Evolutionary conservation across 2,329 filamentous ascomycete genomes (phyloP), one percentile per base, ranked within the genome.

Genomic region (Microascus cirrosus): DNA sequence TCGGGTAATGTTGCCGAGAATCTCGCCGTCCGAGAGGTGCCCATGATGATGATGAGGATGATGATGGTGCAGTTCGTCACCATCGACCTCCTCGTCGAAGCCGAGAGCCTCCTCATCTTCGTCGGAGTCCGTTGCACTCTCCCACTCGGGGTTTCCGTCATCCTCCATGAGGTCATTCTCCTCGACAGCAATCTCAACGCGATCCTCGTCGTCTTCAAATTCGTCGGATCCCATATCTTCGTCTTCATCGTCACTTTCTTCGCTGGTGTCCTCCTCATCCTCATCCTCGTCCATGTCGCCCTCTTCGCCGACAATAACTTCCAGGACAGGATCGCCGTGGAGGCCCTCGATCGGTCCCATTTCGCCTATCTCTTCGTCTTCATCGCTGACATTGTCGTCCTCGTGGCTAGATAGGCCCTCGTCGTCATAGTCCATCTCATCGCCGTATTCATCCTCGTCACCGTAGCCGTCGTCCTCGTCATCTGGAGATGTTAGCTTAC

Each of bases 381-480:
- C 89, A 66, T 95, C 93, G 65, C 92, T 96, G 59, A 96, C 85
- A 59, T 93, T 87, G 63, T 94, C 89, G 65, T 91, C 89, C 59
- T 89, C 89, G 66, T 93, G 89, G 62, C 80, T 82, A 0, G 85
- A 85, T 66, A 89, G 80, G 35, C 91, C 91, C 63, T 93, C 89
- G 52, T 94, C 90, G 24, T 77, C 81, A 65, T 95, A 96, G 58
- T 95, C 90, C 84, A 96, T 94, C 63, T 95, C 93, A 42, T 96
- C 90, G 64, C 90, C 93, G 60, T 90, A 89, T 58, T 92, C 90
- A 60, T 94, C 91, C 56, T 90, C 89, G 63, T 96, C 91, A 55
- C 91, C 89, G 64, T 96, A 95, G 89, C 96, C 94, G 65, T 94
- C 90, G 64, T 93, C 89, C 58, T 92, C 88, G 53, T 91, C 90